Evolutionary conservation across 805 yeast species (phyloP), one percentile per base, ranked within the genome.

Genomic region (Schwanniomyces sp.): DNA sequence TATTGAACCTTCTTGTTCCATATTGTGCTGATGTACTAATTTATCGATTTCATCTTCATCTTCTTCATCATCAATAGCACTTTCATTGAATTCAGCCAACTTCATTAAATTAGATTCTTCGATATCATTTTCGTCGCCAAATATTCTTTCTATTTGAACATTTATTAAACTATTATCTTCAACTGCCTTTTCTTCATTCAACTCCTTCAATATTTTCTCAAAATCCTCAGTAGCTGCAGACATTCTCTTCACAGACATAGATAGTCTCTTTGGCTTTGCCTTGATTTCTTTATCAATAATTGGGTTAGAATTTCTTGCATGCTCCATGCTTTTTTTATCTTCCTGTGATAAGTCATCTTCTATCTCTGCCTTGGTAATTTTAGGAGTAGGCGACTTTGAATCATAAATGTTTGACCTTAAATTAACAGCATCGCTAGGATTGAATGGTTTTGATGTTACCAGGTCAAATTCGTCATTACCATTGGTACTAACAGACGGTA

Each of bases 401-500:
- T 50, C 55, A 52, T 78, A 79, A 8, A 81, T 66, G 14, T 78
- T 73, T 3, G 81, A 70, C 54, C 83, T 74, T 54, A 83, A 61
- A 45, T 81, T 79, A 34, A 81, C 75, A 2, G 85, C 87, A 60
- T 82, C 86, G 3, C 79, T 65, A n/a, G 86, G 86, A 52, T 81
- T 81, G 48, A 80, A 72, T 24, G 75, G 76, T 51, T 74, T 72
- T 8, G 68, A 41, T 8, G 49, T 29, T 10, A 50, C 41, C 3
- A 46, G 40, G n/a, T 50, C 46, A 8, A 55, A 54, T 30, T 53
- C 63, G 34, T 59, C 62, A 28, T 59, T 66, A 12, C 70, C 70
- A 32, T 61, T 57, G 7, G 73, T 63, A 41, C 80, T 86, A 18
- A 82, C 72, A 2, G 83, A 80, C 5, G 99, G 99, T 36, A 94